phyloP scores from a whole-genome alignment of 108 stramenopile genomes.

The Pseudonitzschia delicatissima region DNA sequence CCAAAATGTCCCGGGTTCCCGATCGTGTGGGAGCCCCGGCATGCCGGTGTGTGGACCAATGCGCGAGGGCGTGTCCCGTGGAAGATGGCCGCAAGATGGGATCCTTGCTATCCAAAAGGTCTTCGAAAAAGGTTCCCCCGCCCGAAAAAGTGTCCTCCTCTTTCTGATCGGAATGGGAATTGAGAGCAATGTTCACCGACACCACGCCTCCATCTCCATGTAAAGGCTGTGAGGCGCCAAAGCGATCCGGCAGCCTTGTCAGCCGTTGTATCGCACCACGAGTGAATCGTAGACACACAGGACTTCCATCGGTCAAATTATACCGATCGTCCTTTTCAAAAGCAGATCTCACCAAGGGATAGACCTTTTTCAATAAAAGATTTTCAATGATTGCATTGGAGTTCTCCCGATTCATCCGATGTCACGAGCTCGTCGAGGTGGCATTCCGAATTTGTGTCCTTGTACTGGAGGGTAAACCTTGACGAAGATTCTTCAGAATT shows the following conservation, averaged over 20 bases:
- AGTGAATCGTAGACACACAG: slow-evolving; percentile 65
- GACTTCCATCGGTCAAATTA: neutral
- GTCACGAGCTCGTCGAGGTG: slow-evolving; percentile 35
- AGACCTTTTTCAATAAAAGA: slow-evolving; percentile 32
- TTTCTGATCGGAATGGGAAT: neutral
- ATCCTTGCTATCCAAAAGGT: slow-evolving; percentile 4
- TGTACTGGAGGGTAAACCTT: slow-evolving; percentile 38
- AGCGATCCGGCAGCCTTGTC: slow-evolving; percentile 33
- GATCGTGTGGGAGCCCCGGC: slow-evolving; percentile 50
- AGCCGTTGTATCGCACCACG: slow-evolving; percentile 66
- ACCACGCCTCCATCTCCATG: slow-evolving; percentile 69
- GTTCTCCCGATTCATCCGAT: neutral
- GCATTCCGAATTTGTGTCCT: slow-evolving; percentile 31
- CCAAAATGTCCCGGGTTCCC: slow-evolving; percentile 67
- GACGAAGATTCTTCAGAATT: neutral
- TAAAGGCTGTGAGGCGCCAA: slow-evolving; percentile 61
- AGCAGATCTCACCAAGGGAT: slow-evolving; percentile 49
- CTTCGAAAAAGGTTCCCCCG: slow-evolving; percentile 71
- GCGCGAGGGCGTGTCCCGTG: slow-evolving; percentile 50
- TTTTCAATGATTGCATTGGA: slow-evolving; percentile 24
- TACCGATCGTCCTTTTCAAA: slow-evolving; percentile 29
- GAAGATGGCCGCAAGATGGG: slow-evolving; percentile 44
- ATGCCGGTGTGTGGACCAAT: slow-evolving; percentile 56
- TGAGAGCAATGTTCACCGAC: slow-evolving; percentile 64
- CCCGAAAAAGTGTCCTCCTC: slow-evolving; percentile 43